These are phyloP conservation scores for Triticum timopheevii DNA, from an alignment of 176 grass and related monocot species.

Conservation along the genomic window DNA sequence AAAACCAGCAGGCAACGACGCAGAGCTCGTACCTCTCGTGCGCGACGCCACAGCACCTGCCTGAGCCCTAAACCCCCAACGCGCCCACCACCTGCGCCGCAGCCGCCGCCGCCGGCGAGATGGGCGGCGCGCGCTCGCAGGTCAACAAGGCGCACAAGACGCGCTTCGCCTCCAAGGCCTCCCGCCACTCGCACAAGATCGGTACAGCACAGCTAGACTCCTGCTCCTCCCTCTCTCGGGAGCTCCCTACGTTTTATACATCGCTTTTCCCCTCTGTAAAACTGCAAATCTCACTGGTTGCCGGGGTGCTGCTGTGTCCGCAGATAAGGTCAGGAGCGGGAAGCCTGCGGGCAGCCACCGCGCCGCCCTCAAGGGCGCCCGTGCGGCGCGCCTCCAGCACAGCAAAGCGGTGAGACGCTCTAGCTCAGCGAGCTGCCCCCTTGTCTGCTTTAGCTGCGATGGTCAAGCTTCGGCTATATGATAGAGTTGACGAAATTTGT, in stretches of 20 bases:
- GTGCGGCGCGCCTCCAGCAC: slow-evolving; percentile 72
- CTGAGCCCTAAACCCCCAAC: not conserved
- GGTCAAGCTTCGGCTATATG: not conserved
- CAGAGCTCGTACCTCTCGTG: too few species aligned
- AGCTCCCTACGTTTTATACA: not conserved
- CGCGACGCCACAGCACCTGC: too few species aligned
- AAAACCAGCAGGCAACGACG: too few species aligned
- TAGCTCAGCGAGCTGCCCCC: not conserved
- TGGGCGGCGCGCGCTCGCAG: slow-evolving; percentile 72
- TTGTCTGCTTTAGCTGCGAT: not conserved
- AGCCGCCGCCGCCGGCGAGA: slow-evolving; percentile 11
- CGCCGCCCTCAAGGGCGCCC: slow-evolving; percentile 58
- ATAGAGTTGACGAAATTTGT: not conserved
- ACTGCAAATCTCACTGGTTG: not conserved
- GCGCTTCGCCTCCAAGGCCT: slow-evolving; percentile 84
- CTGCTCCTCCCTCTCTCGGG: not conserved
- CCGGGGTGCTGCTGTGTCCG: not conserved
- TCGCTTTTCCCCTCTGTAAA: not conserved
- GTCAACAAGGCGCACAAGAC: slow-evolving; percentile 94
- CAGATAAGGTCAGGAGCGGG: slow-evolving; percentile 61
- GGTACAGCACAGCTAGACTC: not conserved
- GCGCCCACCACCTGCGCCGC: not conserved
- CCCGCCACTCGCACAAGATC: slow-evolving; percentile 72
- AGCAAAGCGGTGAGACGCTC: slow-evolving; percentile 66
- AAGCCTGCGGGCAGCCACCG: slow-evolving; percentile 53